phyloP scores from a whole-genome alignment of 768 basidiomycete genomes.

The Cubamyces lactineus region DNA sequence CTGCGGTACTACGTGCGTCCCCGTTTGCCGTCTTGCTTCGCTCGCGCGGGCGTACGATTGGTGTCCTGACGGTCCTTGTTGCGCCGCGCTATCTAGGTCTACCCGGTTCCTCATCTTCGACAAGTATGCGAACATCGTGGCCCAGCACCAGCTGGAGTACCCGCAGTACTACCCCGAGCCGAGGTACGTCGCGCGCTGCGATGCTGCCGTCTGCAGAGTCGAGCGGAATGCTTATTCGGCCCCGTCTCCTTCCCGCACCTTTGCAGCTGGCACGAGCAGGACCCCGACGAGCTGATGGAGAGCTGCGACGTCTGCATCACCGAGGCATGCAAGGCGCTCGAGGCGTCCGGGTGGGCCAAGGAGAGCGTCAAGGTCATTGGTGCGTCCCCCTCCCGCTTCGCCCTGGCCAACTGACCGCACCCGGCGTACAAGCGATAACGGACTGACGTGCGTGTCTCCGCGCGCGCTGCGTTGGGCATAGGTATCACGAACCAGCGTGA shows the following conservation, averaged over 20 bases:
- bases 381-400: constrained; percentile 41
- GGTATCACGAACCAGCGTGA: constrained; percentile 98
- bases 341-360: constrained; percentile 74
- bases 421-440: background rate
- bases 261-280: constrained; percentile 92
- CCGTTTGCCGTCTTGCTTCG: background rate
- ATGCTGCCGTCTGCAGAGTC: background rate
- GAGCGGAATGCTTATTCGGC: background rate
- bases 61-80: constrained; percentile 5
- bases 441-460: constrained; percentile 27
- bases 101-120: constrained; percentile 93
- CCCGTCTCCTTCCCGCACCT: background rate
- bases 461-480: constrained; percentile 32
- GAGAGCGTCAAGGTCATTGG: constrained; percentile 91
- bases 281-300: constrained; percentile 79
- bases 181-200: constrained; percentile 48
- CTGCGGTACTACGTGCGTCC: constrained; percentile 89
- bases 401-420: constrained; percentile 15
- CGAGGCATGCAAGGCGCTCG: constrained; percentile 69
- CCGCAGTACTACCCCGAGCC: constrained; percentile 92
- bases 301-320: constrained; percentile 77
- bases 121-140: constrained; percentile 82
- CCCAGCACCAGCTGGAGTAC: constrained; percentile 90
- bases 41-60: background rate
- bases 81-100: constrained; percentile 52